Evolutionary conservation across 2,329 filamentous ascomycete genomes (phyloP).

Genomic region (Hypoxylon sp.): DNA sequence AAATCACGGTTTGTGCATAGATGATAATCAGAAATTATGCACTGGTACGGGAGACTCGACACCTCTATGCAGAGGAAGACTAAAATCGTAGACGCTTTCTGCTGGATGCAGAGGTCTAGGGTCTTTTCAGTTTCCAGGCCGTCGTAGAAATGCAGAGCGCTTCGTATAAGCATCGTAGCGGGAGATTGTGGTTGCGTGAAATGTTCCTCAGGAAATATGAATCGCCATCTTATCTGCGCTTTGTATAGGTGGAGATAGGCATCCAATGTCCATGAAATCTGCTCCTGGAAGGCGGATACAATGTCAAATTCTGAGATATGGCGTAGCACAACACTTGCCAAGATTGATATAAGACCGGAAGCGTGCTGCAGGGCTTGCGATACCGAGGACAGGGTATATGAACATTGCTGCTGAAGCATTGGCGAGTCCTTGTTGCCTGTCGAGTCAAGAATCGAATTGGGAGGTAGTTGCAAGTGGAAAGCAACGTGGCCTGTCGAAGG

Average conservation of each 20-base stretch:
- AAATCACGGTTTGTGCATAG: constrained; percentile 49
- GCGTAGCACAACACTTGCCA: constrained; percentile 56
- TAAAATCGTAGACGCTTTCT: constrained; percentile 55
- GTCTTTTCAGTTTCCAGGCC: constrained; percentile 14
- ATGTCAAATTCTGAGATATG: constrained; percentile 50
- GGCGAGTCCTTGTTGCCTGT: constrained; percentile 36
- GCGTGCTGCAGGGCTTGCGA: constrained; percentile 62
- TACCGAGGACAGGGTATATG: constrained; percentile 55
- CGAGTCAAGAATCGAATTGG: constrained; percentile 51
- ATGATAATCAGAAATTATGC: constrained; percentile 45
- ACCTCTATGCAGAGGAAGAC: constrained; percentile 59
- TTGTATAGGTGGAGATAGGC: constrained; percentile 58
- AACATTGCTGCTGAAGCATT: constrained; percentile 51
- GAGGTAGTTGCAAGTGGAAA: constrained; percentile 55
- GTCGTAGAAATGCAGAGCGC: constrained; percentile 51
- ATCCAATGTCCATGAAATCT: constrained; percentile 64
- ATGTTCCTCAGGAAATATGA: constrained; percentile 47
- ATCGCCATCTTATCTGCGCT: constrained; percentile 55
- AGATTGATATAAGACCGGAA: constrained; percentile 57
- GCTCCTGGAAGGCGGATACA: constrained; percentile 54
- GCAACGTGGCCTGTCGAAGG: constrained; percentile 46
- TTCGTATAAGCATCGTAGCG: constrained; percentile 55
- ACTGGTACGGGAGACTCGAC: constrained; percentile 49
- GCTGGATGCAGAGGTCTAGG: constrained; percentile 42
- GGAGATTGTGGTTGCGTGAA: too few relatives aligned